Evolutionary conservation across 345 rosid species (phyloP).

Genomic region (Ceriops zippeliana): DNA sequence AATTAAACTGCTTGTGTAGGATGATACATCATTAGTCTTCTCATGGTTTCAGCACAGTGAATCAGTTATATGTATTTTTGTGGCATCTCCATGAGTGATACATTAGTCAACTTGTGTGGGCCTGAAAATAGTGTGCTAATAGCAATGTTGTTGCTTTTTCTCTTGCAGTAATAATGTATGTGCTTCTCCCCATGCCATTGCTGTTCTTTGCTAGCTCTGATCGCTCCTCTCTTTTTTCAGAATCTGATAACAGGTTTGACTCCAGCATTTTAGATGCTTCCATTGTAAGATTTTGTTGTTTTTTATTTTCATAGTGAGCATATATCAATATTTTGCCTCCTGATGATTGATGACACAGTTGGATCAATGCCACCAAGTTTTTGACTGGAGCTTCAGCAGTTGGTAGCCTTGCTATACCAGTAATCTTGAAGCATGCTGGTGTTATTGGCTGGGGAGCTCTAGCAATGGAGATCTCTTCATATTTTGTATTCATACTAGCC

Average conservation of each 20-base stretch:
- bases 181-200: constrained; percentile 91
- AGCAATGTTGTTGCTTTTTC: constrained; percentile 7
- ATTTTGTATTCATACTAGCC: constrained; percentile 61
- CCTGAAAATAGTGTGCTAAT: constrained; percentile 11
- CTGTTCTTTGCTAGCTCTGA: constrained; percentile 83
- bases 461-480: constrained; percentile 78
- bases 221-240: constrained; percentile 50
- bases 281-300: constrained; percentile 5
- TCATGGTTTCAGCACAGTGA: neutral
- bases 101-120: neutral
- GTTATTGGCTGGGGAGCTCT: constrained; percentile 96
- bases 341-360: constrained; percentile 40
- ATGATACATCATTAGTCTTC: neutral
- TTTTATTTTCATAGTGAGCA: neutral
- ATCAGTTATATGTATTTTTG: too few relatives aligned
- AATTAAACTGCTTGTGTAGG: neutral
- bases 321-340: neutral
- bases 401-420: constrained; percentile 94
- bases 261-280: neutral
- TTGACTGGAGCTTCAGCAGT: constrained; percentile 84
- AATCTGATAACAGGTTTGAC: constrained; percentile 59
- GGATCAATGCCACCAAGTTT: constrained; percentile 90
- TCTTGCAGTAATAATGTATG: constrained; percentile 80
- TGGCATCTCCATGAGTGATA: neutral
- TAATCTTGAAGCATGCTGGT: constrained; percentile 82